These are phyloP conservation scores for Hordeum vulgare DNA, from an alignment of 176 grass and related monocot species.

Conservation along the genomic window DNA sequence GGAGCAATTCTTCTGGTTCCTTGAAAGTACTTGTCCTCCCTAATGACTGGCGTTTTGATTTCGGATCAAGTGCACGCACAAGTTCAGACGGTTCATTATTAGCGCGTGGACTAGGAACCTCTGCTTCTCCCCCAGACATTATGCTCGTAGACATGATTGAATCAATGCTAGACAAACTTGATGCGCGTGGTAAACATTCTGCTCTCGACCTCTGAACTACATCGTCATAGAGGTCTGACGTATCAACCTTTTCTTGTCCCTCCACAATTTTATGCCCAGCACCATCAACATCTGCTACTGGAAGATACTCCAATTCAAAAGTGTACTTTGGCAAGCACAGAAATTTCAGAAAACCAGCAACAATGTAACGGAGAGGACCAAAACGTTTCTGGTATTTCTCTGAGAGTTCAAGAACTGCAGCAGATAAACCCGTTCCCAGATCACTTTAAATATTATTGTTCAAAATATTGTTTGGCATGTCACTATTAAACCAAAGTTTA, in stretches of 20 bases:
- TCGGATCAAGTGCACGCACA: too few relatives aligned
- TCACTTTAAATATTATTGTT: too few relatives aligned
- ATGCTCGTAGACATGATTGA: slow-evolving; percentile 77
- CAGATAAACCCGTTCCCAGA: too few relatives aligned
- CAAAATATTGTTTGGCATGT: too few relatives aligned
- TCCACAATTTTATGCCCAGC: slow-evolving; percentile 35
- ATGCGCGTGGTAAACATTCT: slow-evolving; percentile 84
- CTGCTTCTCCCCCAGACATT: slow-evolving; percentile 62
- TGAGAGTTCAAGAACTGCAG: slow-evolving; percentile 91
- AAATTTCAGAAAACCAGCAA: slow-evolving; percentile 97
- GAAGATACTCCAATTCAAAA: slow-evolving; percentile 97
- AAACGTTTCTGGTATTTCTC: slow-evolving; percentile 95
- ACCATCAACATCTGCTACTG: slow-evolving; percentile 36
- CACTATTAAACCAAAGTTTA: too few relatives aligned
- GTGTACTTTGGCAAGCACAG: slow-evolving; percentile 86
- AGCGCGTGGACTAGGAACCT: too few relatives aligned
- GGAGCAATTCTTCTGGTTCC: too few relatives aligned
- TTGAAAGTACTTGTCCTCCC: too few relatives aligned
- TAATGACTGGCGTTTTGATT: too few relatives aligned
- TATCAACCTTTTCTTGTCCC: slow-evolving; percentile 38
- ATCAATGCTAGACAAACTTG: slow-evolving; percentile 97
- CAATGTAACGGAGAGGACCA: slow-evolving; percentile 88
- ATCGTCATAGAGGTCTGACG: slow-evolving; percentile 76
- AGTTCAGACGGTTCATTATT: too few relatives aligned
- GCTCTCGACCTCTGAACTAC: slow-evolving; percentile 54